Evolutionary conservation across 2,329 filamentous ascomycete species (phyloP).

Genomic region (Monosporascus cannonballus): DNA sequence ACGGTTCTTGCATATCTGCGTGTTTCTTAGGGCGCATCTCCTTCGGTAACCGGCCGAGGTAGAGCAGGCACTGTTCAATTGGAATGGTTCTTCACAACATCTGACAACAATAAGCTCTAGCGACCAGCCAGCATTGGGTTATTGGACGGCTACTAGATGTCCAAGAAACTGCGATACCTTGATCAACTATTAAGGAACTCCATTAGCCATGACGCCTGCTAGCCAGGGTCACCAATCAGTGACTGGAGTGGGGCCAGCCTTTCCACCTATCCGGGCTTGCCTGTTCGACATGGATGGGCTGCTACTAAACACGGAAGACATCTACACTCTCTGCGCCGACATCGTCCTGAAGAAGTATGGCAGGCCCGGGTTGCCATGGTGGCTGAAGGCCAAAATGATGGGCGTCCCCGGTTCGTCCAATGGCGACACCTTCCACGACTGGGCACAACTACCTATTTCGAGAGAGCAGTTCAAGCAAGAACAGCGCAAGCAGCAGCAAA

Average conservation of each 20-base stretch:
- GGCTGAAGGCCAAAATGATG: constrained; percentile 67
- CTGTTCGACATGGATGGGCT: constrained; percentile 80
- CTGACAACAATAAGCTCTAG: too few species aligned
- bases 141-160: too few species aligned
- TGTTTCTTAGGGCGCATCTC: constrained; percentile 6
- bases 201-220: too few species aligned
- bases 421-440: constrained; percentile 38
- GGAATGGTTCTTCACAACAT: too few species aligned
- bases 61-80: too few species aligned
- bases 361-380: constrained; percentile 61
- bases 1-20: not conserved
- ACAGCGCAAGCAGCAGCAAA: constrained; percentile 44
- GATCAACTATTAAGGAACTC: too few species aligned
- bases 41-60: constrained; percentile 19
- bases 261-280: constrained; percentile 60
- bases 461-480: constrained; percentile 51
- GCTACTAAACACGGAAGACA: constrained; percentile 68
- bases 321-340: constrained; percentile 63
- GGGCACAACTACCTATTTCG: constrained; percentile 64
- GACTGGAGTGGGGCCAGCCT: constrained; percentile 11
- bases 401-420: constrained; percentile 44
- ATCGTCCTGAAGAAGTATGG: constrained; percentile 56
- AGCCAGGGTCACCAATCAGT: not conserved
- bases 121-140: too few species aligned
- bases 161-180: too few species aligned